These are phyloP conservation scores for Saccharomycopsis sp. DNA, from an alignment of 805 yeast species.

Conservation along the genomic window DNA sequence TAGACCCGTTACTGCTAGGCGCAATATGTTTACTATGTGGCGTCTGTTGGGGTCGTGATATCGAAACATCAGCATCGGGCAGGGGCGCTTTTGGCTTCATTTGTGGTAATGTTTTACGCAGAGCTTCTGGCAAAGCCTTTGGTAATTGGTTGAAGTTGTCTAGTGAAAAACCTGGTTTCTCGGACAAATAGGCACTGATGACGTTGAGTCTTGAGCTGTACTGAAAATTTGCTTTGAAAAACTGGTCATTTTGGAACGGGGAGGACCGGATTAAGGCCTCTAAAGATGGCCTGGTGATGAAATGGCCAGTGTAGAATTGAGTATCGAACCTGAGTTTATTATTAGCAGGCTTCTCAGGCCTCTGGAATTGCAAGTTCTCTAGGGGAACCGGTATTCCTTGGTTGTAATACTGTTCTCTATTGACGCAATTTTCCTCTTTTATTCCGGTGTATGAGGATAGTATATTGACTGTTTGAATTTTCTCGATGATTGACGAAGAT, in stretches of 20 bases:
- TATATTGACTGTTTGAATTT: neutral
- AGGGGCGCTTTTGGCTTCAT: neutral
- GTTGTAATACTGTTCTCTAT: neutral
- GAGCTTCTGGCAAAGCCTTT: neutral
- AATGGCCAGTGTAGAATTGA: neutral
- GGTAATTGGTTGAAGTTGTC: neutral
- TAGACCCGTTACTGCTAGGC: neutral
- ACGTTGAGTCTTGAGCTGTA: neutral
- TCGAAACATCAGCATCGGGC: too few relatives aligned
- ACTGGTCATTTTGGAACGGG: neutral
- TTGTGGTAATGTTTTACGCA: neutral
- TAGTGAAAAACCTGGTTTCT: neutral
- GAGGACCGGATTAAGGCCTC: neutral
- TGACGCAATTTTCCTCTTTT: constrained; percentile 6
- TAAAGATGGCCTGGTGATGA: constrained; percentile 6
- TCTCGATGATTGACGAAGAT: neutral
- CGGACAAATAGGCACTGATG: neutral
- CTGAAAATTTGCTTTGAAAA: neutral
- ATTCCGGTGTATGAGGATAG: neutral
- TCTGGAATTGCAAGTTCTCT: neutral
- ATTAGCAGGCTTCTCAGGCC: neutral
- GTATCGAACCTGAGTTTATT: neutral
- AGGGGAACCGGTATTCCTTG: neutral
- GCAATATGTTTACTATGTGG: neutral
- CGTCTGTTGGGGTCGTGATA: too few relatives aligned